Percentiles rank a stretch among this genome's conserved stretches.
Conservation (phyloP, 331 rosid genomes). For the Acacia pycnantha region DNA sequence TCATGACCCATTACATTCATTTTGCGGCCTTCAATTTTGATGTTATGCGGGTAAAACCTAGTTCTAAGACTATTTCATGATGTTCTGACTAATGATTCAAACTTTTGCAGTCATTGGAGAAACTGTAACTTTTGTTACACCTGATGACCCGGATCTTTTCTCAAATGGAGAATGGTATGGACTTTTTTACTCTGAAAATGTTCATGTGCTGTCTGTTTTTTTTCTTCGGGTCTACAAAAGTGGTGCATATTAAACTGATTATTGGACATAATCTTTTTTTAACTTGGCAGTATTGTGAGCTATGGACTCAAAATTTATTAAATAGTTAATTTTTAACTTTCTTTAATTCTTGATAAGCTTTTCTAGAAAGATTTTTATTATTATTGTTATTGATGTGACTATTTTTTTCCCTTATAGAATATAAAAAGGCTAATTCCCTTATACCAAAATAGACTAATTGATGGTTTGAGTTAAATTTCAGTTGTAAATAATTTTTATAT, state of each 20-base stretch:
- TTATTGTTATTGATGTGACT: not conserved
- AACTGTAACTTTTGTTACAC: conserved; percentile 66
- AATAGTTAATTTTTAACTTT: too few species aligned
- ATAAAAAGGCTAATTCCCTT: not conserved
- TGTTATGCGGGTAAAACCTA: conserved; percentile 4
- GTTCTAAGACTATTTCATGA: conserved; percentile 3
- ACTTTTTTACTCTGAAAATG: conserved; percentile 12
- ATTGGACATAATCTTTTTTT: too few species aligned
- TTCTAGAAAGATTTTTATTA: not conserved
- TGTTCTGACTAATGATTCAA: conserved; percentile 27
- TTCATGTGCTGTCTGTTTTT: conserved; percentile 7
- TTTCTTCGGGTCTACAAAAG: not conserved
- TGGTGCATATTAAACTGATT: not conserved
- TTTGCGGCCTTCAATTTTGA: conserved; percentile 14
- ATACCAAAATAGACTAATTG: not conserved
- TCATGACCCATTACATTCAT: conserved; percentile 18
- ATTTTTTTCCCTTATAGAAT: not conserved
- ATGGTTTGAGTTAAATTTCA: not conserved
- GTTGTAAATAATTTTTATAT: not conserved
- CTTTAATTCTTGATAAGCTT: not conserved
- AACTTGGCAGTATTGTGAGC: too few species aligned
- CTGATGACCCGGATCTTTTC: conserved; percentile 59
- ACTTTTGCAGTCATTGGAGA: conserved; percentile 80
- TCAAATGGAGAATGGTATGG: conserved; percentile 96
- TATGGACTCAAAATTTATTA: too few species aligned